Evolutionary conservation across 1,284 basidiomycete species (phyloP).

Genomic region (Lignosus rhinocerotis): DNA sequence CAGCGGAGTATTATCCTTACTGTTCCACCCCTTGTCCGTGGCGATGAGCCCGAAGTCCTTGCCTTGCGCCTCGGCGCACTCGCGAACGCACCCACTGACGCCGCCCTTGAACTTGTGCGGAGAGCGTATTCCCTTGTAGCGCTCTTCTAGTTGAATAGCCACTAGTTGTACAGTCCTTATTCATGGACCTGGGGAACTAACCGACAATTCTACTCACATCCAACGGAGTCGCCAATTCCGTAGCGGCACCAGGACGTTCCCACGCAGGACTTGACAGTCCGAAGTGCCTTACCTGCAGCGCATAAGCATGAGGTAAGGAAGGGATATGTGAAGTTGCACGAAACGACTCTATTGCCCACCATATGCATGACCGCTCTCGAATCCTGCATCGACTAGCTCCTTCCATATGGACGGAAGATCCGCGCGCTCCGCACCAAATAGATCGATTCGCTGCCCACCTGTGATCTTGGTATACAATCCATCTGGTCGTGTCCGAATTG

Average conservation of each 20-base stretch:
- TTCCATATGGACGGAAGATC: constrained; percentile 82
- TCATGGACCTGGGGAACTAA: neutral
- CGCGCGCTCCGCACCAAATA: constrained; percentile 75
- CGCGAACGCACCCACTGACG: constrained; percentile 74
- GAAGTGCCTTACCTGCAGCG: constrained; percentile 44
- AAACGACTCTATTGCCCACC: constrained; percentile 44
- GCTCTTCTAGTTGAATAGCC: constrained; percentile 71
- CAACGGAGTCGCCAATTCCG: constrained; percentile 77
- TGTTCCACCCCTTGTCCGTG: constrained; percentile 77
- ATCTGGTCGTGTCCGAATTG: constrained; percentile 27
- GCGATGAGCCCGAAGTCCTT: constrained; percentile 82
- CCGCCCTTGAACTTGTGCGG: constrained; percentile 83
- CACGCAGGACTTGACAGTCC: constrained; percentile 63
- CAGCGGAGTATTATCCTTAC: neutral
- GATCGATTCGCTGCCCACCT: constrained; percentile 66
- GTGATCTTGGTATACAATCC: constrained; percentile 72
- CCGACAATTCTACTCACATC: constrained; percentile 35
- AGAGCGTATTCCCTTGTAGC: constrained; percentile 71
- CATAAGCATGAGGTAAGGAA: no score
- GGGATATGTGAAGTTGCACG: neutral
- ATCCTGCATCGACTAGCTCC: constrained; percentile 64
- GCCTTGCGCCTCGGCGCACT: constrained; percentile 76
- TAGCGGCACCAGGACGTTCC: constrained; percentile 73
- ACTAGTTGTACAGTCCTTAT: constrained; percentile 30
- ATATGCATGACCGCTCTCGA: constrained; percentile 79